phyloP scores from a whole-genome alignment of 1,284 basidiomycete species.

The Cryptococcus deneoformans region DNA sequence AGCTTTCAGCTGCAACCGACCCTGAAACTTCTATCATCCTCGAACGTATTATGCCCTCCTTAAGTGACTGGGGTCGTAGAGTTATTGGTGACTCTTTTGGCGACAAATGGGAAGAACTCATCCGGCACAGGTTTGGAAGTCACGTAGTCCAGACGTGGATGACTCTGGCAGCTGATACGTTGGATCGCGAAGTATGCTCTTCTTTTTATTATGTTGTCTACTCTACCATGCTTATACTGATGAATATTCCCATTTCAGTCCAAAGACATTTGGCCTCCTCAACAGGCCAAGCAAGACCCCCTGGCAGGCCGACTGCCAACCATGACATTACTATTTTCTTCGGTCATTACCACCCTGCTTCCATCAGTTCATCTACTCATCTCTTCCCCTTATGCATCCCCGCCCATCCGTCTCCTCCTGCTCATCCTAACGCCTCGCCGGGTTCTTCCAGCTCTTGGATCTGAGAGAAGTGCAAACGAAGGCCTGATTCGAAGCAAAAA shows the following conservation, averaged over 20 bases:
- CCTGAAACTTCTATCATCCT: slow-evolving; percentile 84
- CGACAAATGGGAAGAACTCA: slow-evolving; percentile 74
- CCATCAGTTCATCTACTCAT: slow-evolving; percentile 63
- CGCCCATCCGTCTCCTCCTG: slow-evolving; percentile 75
- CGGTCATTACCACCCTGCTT: slow-evolving; percentile 32
- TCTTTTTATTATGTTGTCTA: not conserved
- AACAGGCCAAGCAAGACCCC: slow-evolving; percentile 49
- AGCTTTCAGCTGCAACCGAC: slow-evolving; percentile 84
- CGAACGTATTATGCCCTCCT: slow-evolving; percentile 81
- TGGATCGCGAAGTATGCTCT: slow-evolving; percentile 72
- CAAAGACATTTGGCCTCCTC: slow-evolving; percentile 60
- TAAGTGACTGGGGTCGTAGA: slow-evolving; percentile 88
- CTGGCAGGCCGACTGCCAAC: slow-evolving; percentile 56
- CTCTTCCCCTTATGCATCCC: slow-evolving; percentile 78
- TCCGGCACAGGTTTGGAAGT: slow-evolving; percentile 80
- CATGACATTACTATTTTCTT: slow-evolving; percentile 53
- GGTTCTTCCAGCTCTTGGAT: slow-evolving; percentile 53
- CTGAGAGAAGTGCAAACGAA: slow-evolving; percentile 2
- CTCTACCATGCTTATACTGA: slow-evolving; percentile 2
- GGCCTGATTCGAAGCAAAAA: slow-evolving; percentile 45
- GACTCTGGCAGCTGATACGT: slow-evolving; percentile 65
- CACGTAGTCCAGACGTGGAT: slow-evolving; percentile 90
- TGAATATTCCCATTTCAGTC: slow-evolving; percentile 51
- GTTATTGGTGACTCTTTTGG: slow-evolving; percentile 80
- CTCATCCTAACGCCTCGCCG: slow-evolving; percentile 60